A percentile compares a stretch with the other conserved stretches of the same genome.
Evolutionary conservation across 805 yeast genomes (phyloP).

Genomic region (Candida methanosorbosa): DNA sequence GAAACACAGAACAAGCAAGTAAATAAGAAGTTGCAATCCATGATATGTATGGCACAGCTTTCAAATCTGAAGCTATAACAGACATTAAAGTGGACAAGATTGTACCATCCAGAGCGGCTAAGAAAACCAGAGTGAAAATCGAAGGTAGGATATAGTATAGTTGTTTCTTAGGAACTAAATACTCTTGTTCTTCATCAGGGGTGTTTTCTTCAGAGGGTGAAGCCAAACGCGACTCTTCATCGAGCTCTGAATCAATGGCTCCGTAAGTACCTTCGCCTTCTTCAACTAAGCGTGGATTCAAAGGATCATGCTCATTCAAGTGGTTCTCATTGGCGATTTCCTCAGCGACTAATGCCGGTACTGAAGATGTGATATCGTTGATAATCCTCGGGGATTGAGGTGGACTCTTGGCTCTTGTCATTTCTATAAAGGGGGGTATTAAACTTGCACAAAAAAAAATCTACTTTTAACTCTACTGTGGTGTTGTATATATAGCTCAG

Average conservation of each 20-base stretch:
- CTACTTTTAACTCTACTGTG: no score
- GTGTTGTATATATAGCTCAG: no score
- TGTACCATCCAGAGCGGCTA: slow-evolving; percentile 62
- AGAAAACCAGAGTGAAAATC: slow-evolving; percentile 38
- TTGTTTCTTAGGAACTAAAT: slow-evolving; percentile 18
- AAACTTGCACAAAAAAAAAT: no score
- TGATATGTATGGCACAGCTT: slow-evolving; percentile 52
- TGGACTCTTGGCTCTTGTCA: no score
- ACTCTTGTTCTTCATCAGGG: slow-evolving; percentile 1
- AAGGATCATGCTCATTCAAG: slow-evolving; percentile 1
- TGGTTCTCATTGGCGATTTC: slow-evolving; percentile 2
- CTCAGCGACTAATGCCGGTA: slow-evolving; percentile 1
- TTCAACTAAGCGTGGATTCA: background rate
- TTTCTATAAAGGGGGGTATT: no score
- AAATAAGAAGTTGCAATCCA: slow-evolving; percentile 72
- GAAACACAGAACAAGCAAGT: slow-evolving; percentile 62
- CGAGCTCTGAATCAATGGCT: background rate
- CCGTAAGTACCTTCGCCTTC: background rate
- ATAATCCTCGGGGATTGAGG: background rate
- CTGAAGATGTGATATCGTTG: background rate
- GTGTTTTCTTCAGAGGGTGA: background rate
- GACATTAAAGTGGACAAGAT: slow-evolving; percentile 59
- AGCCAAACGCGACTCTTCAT: background rate
- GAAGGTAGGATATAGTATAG: slow-evolving; percentile 29
- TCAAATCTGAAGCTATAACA: slow-evolving; percentile 59